phyloP scores from a whole-genome alignment of 345 rosid genomes.

The Combretum micranthum region DNA sequence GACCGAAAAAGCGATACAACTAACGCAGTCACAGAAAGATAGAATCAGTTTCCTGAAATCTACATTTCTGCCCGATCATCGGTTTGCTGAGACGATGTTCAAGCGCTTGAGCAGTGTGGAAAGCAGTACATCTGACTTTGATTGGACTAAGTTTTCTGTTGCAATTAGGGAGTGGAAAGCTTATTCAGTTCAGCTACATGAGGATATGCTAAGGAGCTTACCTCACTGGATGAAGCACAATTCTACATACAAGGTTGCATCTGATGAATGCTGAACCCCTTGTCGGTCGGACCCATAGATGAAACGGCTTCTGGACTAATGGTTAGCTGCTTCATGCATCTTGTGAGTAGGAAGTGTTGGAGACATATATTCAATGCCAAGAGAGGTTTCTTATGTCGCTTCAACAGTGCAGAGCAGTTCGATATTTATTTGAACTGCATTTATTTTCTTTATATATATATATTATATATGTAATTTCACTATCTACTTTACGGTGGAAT shows the following conservation, averaged over 20 bases:
- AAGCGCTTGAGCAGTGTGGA: slow-evolving; percentile 5
- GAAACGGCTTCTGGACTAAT: not conserved
- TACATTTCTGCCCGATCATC: slow-evolving; percentile 28
- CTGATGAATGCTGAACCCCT: slow-evolving; percentile 4
- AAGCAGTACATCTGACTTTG: slow-evolving; percentile 15
- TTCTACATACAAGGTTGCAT: slow-evolving; percentile 26
- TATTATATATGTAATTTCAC: too few species aligned
- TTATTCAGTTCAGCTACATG: slow-evolving; percentile 32
- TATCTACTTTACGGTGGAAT: too few species aligned
- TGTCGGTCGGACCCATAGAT: not conserved
- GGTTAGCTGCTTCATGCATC: not conserved
- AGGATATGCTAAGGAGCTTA: slow-evolving; percentile 40
- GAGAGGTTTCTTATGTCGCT: too few species aligned
- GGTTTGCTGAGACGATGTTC: slow-evolving; percentile 26
- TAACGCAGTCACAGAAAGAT: slow-evolving; percentile 37
- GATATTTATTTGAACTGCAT: too few species aligned
- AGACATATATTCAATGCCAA: too few species aligned
- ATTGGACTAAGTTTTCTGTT: slow-evolving; percentile 31
- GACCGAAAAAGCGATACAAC: slow-evolving; percentile 14
- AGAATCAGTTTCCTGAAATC: slow-evolving; percentile 28
- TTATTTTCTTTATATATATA: too few species aligned
- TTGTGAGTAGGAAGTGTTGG: too few species aligned
- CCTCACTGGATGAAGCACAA: slow-evolving; percentile 54
- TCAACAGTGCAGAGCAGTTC: too few species aligned
- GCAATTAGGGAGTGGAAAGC: slow-evolving; percentile 42